Percentiles rank a stretch among this genome's conserved stretches.
phyloP scores from a whole-genome alignment of 2,329 filamentous ascomycete genomes.

The Trichoderma afroharzianum region DNA sequence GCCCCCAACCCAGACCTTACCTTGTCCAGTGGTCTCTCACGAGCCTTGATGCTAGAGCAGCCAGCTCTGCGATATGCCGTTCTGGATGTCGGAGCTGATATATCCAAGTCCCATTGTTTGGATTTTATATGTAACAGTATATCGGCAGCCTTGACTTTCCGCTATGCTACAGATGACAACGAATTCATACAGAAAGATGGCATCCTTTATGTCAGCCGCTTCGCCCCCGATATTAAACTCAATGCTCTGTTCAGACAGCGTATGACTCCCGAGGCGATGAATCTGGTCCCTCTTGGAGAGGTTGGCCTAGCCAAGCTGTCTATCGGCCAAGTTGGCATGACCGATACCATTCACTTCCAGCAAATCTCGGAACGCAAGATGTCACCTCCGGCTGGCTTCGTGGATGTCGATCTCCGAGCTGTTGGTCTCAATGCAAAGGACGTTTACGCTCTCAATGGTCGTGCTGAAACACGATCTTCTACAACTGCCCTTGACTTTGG shows the following conservation, averaged over 20 bases:
- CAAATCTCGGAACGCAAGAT: constrained; percentile 11
- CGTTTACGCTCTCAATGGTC: constrained; percentile 27
- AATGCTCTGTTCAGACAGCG: constrained; percentile 23
- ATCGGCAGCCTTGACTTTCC: not conserved
- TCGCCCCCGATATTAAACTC: constrained; percentile 20
- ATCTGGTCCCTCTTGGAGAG: not conserved
- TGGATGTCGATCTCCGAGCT: not conserved
- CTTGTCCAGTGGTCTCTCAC: not conserved
- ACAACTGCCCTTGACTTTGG: constrained; percentile 27
- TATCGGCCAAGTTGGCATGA: constrained; percentile 16
- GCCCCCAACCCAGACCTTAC: not conserved
- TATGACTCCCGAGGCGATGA: not conserved
- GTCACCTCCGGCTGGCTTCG: constrained; percentile 10
- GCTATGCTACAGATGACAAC: not conserved
- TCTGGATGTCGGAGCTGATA: not conserved
- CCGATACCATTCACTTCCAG: constrained; percentile 24
- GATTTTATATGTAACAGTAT: not conserved
- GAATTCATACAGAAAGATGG: constrained; percentile 8
- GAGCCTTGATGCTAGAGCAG: not conserved
- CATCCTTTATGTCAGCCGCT: constrained; percentile 24
- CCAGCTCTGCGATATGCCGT: not conserved
- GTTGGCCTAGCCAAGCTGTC: constrained; percentile 15
- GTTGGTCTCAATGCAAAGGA: constrained; percentile 26
- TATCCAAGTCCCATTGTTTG: not conserved
- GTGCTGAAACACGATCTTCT: constrained; percentile 27